phyloP scores from a whole-genome alignment of 2,329 filamentous ascomycete genomes.

The Sporothrix humicola region DNA sequence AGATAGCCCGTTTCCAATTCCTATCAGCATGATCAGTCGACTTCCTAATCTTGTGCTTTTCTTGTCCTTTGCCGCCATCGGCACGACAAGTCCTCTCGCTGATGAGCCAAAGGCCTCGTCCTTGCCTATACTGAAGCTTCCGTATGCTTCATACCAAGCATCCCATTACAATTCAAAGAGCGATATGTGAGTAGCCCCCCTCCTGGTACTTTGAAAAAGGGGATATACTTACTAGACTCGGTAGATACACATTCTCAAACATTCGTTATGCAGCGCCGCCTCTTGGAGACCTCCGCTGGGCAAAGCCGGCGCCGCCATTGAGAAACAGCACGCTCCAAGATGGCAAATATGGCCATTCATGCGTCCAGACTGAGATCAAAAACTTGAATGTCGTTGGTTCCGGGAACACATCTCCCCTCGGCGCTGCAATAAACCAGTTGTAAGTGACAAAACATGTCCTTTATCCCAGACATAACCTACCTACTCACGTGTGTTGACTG shows the following conservation, averaged over 20 bases:
- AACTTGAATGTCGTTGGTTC: conserved; percentile 45
- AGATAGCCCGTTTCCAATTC: neutral
- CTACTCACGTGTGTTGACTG: neutral
- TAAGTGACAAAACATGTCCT: conserved; percentile 34
- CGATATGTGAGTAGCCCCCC: conserved; percentile 38
- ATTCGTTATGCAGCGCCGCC: conserved; percentile 53
- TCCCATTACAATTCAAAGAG: conserved; percentile 37
- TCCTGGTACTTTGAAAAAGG: neutral
- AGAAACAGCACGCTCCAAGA: conserved; percentile 40
- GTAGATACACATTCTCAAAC: conserved; percentile 50
- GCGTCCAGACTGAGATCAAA: conserved; percentile 40
- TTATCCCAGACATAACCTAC: too few species aligned
- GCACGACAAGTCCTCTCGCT: conserved; percentile 26
- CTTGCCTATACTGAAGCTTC: conserved; percentile 40
- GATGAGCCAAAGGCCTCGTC: conserved; percentile 31
- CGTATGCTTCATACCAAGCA: conserved; percentile 41
- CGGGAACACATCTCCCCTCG: conserved; percentile 45
- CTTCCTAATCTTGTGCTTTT: neutral
- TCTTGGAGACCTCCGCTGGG: conserved; percentile 49
- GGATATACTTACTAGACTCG: too few species aligned
- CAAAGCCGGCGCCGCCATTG: conserved; percentile 48
- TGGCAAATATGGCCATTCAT: conserved; percentile 41
- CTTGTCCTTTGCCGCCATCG: neutral
- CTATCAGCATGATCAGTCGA: neutral
- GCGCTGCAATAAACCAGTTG: conserved; percentile 46